Percentiles rank a stretch among this genome's conserved stretches.
Conservation (phyloP, 805 yeast genomes). For the Pichia occidentalis region DNA sequence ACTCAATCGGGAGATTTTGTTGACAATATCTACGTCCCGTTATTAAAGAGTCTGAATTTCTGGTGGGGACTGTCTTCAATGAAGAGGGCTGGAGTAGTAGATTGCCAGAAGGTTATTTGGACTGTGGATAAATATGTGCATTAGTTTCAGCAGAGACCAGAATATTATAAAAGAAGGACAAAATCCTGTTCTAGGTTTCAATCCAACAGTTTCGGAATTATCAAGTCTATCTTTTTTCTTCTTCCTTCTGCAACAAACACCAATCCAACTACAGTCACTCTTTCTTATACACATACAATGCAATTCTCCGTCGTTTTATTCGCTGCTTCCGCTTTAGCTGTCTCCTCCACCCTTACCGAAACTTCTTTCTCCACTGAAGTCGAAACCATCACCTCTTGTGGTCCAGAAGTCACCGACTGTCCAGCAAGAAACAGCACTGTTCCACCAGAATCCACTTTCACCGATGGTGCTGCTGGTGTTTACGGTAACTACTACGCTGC, state of each 20-base stretch:
- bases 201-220: not conserved
- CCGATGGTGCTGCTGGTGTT: constrained; percentile 14
- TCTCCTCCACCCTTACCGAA: constrained; percentile 26
- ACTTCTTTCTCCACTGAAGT: constrained; percentile 32
- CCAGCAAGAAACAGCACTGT: constrained; percentile 22
- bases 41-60: no score
- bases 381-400: constrained; percentile 36
- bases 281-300: constrained; percentile 31
- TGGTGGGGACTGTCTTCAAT: no score
- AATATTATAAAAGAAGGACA: no score
- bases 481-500: constrained; percentile 27
- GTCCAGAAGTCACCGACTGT: constrained; percentile 31
- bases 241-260: constrained; percentile 4
- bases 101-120: no score
- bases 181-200: not conserved
- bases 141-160: no score
- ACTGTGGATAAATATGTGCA: no score
- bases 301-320: constrained; percentile 38
- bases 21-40: no score
- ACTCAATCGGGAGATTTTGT: no score
- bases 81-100: no score
- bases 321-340: constrained; percentile 31
- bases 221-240: constrained; percentile 1
- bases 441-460: constrained; percentile 24
- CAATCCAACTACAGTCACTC: constrained; percentile 22